Percentiles rank a stretch among this genome's conserved stretches.
These are phyloP conservation scores for Cryptococcus sp. DNA, from an alignment of 1,284 basidiomycete species.

Conservation along the genomic window DNA sequence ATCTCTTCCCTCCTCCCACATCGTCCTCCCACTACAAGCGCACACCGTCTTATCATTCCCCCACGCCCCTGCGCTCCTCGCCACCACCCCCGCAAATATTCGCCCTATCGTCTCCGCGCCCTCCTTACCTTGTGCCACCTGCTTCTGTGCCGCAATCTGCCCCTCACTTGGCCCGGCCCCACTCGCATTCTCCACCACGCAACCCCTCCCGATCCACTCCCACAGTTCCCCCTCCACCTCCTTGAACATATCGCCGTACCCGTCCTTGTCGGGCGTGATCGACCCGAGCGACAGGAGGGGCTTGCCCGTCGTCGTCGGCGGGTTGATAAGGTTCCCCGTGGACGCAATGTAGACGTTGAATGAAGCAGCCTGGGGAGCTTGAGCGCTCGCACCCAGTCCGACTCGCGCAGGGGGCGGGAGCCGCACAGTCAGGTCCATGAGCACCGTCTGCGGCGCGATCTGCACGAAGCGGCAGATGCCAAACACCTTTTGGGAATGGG, in stretches of 20 bases:
- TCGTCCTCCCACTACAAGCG: conserved; percentile 49
- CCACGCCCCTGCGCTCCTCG: conserved; percentile 49
- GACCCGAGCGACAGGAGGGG: conserved; percentile 35
- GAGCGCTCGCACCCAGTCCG: conserved; percentile 6
- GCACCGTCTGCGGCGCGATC: conserved; percentile 43
- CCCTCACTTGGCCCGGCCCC: neutral
- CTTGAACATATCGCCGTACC: conserved; percentile 50
- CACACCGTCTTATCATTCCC: conserved; percentile 52
- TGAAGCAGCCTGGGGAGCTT: neutral
- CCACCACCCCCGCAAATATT: conserved; percentile 51
- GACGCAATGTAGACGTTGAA: conserved; percentile 44
- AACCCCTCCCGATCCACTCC: conserved; percentile 50
- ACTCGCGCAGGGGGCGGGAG: conserved; percentile 35
- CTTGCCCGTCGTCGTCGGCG: conserved; percentile 46
- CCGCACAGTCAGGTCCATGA: conserved; percentile 50
- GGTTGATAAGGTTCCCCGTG: conserved; percentile 48
- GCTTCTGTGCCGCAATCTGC: conserved; percentile 1
- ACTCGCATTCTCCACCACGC: conserved; percentile 39
- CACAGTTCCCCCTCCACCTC: conserved; percentile 50
- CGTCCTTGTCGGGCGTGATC: conserved; percentile 45
- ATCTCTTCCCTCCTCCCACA: conserved; percentile 52
- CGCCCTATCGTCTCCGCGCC: conserved; percentile 23
- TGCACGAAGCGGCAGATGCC: conserved; percentile 51
- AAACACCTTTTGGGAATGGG: conserved; percentile 49
- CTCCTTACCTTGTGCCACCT: neutral